phyloP scores from a whole-genome alignment of 2,329 filamentous ascomycete genomes.

The Trichothecium roseum region DNA sequence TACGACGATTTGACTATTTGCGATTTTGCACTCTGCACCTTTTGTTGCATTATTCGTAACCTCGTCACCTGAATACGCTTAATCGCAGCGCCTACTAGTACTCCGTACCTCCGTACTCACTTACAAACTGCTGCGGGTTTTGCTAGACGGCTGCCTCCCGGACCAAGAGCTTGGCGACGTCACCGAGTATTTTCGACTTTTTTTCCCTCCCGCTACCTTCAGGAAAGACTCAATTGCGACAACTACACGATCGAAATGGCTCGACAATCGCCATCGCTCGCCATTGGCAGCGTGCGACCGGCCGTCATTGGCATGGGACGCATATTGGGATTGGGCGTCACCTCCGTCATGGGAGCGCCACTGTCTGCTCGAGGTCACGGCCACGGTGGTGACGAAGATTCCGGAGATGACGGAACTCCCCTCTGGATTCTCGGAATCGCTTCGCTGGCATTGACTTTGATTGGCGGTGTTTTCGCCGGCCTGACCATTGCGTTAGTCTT shows the following conservation, averaged over 20 bases:
- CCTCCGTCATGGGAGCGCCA: constrained; percentile 38
- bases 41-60: too few species aligned
- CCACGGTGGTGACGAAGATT: constrained; percentile 24
- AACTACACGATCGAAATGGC: background rate
- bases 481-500: constrained; percentile 75
- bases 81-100: too few species aligned
- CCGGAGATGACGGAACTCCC: constrained; percentile 47
- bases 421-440: constrained; percentile 75
- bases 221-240: background rate
- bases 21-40: too few species aligned
- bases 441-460: constrained; percentile 71
- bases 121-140: too few species aligned
- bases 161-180: background rate
- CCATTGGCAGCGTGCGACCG: constrained; percentile 30
- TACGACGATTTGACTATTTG: too few species aligned
- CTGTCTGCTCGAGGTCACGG: constrained; percentile 20
- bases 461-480: constrained; percentile 88
- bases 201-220: background rate
- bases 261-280: background rate
- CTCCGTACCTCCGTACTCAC: too few species aligned
- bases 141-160: background rate
- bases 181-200: background rate
- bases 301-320: constrained; percentile 41
- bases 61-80: too few species aligned
- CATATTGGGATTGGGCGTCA: constrained; percentile 37